Conservation (phyloP, 805 yeast species). For the Candida nitratophila region DNA sequence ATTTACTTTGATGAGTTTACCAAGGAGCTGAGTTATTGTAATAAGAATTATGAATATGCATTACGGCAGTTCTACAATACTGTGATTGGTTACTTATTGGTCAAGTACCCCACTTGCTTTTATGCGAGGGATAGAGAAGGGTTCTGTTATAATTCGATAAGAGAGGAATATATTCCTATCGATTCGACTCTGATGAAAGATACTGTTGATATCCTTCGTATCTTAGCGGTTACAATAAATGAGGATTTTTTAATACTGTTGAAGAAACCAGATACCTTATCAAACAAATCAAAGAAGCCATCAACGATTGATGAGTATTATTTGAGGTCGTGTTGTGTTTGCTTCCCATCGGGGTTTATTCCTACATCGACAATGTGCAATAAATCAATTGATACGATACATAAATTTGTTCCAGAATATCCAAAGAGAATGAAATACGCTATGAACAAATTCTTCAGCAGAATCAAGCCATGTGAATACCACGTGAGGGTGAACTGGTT, state of each 20-base stretch:
- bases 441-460: conserved; percentile 54
- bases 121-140: neutral
- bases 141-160: neutral
- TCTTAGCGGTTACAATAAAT: conserved; percentile 34
- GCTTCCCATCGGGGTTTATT: conserved; percentile 60
- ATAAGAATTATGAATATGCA: conserved; percentile 23
- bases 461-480: conserved; percentile 38
- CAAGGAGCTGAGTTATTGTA: conserved; percentile 27
- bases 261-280: conserved; percentile 14
- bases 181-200: neutral
- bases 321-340: conserved; percentile 41
- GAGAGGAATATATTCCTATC: neutral
- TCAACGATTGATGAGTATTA: conserved; percentile 36
- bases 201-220: conserved; percentile 8
- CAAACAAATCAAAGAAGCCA: conserved; percentile 6
- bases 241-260: conserved; percentile 49
- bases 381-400: conserved; percentile 46
- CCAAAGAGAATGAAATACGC: conserved; percentile 40
- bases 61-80: conserved; percentile 41
- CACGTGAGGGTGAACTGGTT: conserved; percentile 57
- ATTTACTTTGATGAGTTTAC: conserved; percentile 23
- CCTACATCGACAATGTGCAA: conserved; percentile 26
- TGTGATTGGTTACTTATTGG: conserved; percentile 18
- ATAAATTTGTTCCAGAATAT: conserved; percentile 61
- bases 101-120: conserved; percentile 1